Evolutionary conservation across 208 protist species (phyloP), one percentile per base, ranked within the genome.

Genomic region (Strigomonas culicis): DNA sequence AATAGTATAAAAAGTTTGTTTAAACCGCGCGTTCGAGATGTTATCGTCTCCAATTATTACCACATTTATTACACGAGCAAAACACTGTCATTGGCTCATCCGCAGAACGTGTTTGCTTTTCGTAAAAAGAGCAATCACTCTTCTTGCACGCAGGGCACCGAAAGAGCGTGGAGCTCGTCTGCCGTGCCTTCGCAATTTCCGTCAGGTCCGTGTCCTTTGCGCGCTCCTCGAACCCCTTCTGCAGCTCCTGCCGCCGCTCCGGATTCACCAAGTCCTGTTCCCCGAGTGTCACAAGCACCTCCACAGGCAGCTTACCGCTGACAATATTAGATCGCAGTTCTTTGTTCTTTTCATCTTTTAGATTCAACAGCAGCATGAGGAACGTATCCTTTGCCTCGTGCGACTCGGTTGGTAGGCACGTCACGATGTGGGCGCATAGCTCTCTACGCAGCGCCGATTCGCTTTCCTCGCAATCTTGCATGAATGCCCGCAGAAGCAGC

Each of bases 41-140:
- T 3, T 84, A 90, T 24, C 76, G 65, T 25, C 75, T 80, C 86
- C 86, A 96, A 49, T 77, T 75, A 25, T 82, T 75, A 6, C 81
- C 82, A 72, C 98, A 99, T 52, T 86, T 70, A 59, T 92, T 88
- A 74, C 98, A 99, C 22, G 78, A 79, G 63, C 97, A 98, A 68
- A 99, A 99, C 1, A 93, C 89, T 15, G 98, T 99, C 92, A 98
- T 98, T 17, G 98, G 98, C 77, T 99, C 98, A 92, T 99, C 98
- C 1, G 86, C 97, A 4, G 93, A 98, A 55, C 98, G 90, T 11
- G 94, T 99, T 75, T 99, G 98, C 77, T 97, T 83, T 72, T 99
- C 90, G 51, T 79, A 82, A 83, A 88, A 99, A 50, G 84, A 93
- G 32, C 95, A 98, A 50, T 91, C 73, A 10, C 74, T 66, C 32